These are phyloP conservation scores for Schizothecium vesticola DNA, from an alignment of 495 filamentous ascomycete species.

Conservation along the genomic window DNA sequence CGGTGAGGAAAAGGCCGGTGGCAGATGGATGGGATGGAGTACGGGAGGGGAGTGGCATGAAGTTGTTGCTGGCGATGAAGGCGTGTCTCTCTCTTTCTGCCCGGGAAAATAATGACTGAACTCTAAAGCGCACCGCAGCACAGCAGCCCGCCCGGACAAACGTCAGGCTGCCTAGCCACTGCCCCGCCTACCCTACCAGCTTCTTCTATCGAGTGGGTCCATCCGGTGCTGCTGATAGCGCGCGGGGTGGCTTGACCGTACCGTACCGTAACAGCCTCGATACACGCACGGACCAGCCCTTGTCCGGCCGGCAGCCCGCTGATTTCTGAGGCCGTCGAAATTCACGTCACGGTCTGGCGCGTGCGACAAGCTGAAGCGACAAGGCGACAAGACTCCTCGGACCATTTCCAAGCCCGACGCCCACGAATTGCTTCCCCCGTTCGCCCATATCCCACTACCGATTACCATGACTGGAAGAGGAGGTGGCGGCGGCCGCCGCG, in stretches of 20 bases:
- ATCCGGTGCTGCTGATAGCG: background rate
- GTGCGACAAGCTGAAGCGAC: background rate
- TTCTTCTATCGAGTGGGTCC: background rate
- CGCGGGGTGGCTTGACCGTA: background rate
- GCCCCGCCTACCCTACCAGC: background rate
- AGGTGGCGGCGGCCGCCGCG: slow-evolving; percentile 75
- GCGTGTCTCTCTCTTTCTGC: background rate
- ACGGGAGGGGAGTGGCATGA: background rate
- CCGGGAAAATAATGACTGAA: background rate
- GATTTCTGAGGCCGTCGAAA: background rate
- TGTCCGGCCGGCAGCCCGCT: background rate
- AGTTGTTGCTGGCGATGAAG: background rate
- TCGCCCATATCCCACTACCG: background rate
- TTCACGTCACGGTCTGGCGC: background rate
- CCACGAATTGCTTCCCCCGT: background rate
- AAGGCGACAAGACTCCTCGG: background rate
- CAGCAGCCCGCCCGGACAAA: background rate
- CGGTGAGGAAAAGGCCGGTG: background rate
- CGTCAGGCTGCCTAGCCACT: slow-evolving; percentile 1
- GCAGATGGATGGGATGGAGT: background rate
- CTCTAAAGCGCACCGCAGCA: background rate
- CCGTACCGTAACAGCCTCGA: background rate
- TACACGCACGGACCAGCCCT: background rate
- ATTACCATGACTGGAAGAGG: slow-evolving; percentile 72
- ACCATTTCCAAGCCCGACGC: background rate